Evolutionary conservation across 1,139 yeast genomes (phyloP).

Genomic region (Saccharomycopsis crataegensis): DNA sequence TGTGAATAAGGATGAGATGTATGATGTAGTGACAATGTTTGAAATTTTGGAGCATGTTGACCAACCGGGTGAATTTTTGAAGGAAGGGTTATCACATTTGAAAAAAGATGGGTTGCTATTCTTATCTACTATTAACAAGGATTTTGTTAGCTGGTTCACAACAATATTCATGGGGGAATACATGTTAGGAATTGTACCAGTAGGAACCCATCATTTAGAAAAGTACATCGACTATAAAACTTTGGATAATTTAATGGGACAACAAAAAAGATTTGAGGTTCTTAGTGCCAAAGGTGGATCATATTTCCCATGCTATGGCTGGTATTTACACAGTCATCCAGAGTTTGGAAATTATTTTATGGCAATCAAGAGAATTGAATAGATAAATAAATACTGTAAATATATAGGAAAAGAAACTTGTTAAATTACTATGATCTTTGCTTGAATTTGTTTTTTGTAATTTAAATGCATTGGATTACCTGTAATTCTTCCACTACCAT

Average conservation of each 20-base stretch:
- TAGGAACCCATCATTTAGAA: constrained; percentile 81
- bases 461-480: no score
- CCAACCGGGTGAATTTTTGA: constrained; percentile 65
- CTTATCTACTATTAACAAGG: constrained; percentile 87
- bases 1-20: constrained; percentile 38
- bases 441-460: no score
- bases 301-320: constrained; percentile 77
- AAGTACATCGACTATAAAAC: constrained; percentile 81
- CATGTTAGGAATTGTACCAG: constrained; percentile 72
- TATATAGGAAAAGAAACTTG: constrained; percentile 13
- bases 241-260: constrained; percentile 50
- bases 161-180: constrained; percentile 90
- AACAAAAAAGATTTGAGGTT: constrained; percentile 43
- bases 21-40: constrained; percentile 80
- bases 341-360: constrained; percentile 78
- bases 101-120: constrained; percentile 75
- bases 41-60: constrained; percentile 94
- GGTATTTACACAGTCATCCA: constrained; percentile 61
- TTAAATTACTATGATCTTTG: no score
- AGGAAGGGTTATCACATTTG: constrained; percentile 58
- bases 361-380: constrained; percentile 49
- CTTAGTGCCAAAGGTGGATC: constrained; percentile 70
- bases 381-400: constrained; percentile 2
- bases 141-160: constrained; percentile 83
- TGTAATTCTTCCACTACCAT: no score